Evolutionary conservation across 2,329 filamentous ascomycete genomes (phyloP).

Genomic region (Stemphylium vesicarium): DNA sequence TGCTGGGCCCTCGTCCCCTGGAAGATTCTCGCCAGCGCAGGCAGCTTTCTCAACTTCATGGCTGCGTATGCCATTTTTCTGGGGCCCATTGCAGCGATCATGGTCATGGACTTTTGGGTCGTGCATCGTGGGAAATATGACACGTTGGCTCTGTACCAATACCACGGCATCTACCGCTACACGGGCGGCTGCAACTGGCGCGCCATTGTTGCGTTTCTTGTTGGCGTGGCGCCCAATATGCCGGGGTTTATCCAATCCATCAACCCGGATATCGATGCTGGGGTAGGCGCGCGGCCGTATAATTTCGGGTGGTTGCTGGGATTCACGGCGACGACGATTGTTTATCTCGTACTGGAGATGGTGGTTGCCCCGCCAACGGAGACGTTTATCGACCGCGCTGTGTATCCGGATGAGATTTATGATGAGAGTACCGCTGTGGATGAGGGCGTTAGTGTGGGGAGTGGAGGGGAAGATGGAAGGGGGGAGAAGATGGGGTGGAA

Average conservation of each 20-base stretch:
- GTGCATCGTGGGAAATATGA: constrained; percentile 59
- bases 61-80: constrained; percentile 70
- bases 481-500: constrained; percentile 45
- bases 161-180: constrained; percentile 60
- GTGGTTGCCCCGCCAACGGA: constrained; percentile 57
- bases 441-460: constrained; percentile 38
- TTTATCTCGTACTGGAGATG: constrained; percentile 61
- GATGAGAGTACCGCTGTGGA: constrained; percentile 37
- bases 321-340: constrained; percentile 61
- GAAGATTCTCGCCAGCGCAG: constrained; percentile 54
- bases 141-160: constrained; percentile 60
- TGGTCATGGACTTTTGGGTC: constrained; percentile 67
- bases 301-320: constrained; percentile 71
- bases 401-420: constrained; percentile 50
- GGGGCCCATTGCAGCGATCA: constrained; percentile 67
- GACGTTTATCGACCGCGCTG: constrained; percentile 54
- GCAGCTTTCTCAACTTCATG: constrained; percentile 64
- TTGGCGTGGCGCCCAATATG: constrained; percentile 62
- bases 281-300: constrained; percentile 62
- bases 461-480: constrained; percentile 23
- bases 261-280: constrained; percentile 49
- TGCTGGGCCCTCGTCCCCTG: constrained; percentile 55
- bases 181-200: constrained; percentile 64
- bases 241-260: constrained; percentile 60
- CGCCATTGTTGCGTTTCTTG: constrained; percentile 63